phyloP scores from a whole-genome alignment of 2,329 filamentous ascomycete genomes.

The Coleophoma crateriformis region DNA sequence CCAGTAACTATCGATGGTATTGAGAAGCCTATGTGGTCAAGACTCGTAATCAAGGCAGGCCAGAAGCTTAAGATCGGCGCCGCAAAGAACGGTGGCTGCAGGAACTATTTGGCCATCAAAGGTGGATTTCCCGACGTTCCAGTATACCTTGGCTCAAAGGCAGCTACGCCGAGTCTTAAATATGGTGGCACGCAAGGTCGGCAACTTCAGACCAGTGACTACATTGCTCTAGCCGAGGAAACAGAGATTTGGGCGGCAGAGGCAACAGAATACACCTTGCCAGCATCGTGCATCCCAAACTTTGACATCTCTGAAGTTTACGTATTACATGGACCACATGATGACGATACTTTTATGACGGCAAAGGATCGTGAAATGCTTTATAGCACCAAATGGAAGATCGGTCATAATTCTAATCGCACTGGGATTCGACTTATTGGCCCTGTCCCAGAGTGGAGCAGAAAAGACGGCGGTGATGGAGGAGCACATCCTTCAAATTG shows the following conservation, averaged over 20 bases:
- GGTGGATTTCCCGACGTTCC: slow-evolving; percentile 44
- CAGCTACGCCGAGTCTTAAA: slow-evolving; percentile 36
- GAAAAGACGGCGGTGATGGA: slow-evolving; percentile 55
- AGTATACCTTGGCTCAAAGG: slow-evolving; percentile 38
- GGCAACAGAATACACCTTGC: slow-evolving; percentile 3
- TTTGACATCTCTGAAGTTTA: slow-evolving; percentile 17
- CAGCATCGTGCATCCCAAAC: slow-evolving; percentile 7
- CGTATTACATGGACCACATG: slow-evolving; percentile 27
- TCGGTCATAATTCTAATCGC: slow-evolving; percentile 55
- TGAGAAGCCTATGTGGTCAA: slow-evolving; percentile 47
- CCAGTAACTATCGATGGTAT: slow-evolving; percentile 43
- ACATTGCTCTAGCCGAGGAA: slow-evolving; percentile 5
- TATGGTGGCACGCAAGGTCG: slow-evolving; percentile 40
- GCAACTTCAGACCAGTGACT: slow-evolving; percentile 11
- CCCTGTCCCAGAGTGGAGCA: slow-evolving; percentile 51
- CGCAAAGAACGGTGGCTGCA: slow-evolving; percentile 43
- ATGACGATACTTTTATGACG: slow-evolving; percentile 25
- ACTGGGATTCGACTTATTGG: slow-evolving; percentile 56
- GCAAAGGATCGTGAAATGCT: slow-evolving; percentile 49
- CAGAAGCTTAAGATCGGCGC: slow-evolving; percentile 50
- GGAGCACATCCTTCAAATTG: slow-evolving; percentile 57
- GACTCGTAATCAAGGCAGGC: slow-evolving; percentile 41
- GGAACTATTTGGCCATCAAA: slow-evolving; percentile 52
- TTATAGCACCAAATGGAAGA: slow-evolving; percentile 51
- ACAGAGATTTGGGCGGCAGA: slow-evolving; percentile 3